phyloP scores from a whole-genome alignment of 306 rosid genomes.

The Quercus dentata region DNA sequence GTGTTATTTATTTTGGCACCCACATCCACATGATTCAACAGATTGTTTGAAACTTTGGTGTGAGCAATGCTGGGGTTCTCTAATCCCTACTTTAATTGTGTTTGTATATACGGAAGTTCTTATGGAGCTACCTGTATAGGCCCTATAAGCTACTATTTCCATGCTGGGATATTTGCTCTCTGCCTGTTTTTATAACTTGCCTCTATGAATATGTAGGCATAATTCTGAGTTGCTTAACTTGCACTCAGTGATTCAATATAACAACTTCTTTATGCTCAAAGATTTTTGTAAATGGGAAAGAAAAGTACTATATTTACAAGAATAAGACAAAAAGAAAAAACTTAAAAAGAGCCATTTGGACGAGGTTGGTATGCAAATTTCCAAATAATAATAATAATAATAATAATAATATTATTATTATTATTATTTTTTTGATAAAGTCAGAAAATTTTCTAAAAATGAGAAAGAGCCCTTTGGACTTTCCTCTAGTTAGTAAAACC shows the following conservation, averaged over 20 bases:
- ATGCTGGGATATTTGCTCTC: not conserved
- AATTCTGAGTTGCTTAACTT: not conserved
- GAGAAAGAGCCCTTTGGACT: too few relatives aligned
- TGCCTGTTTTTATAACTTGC: not conserved
- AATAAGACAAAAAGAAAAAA: not conserved
- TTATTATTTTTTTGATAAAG: too few relatives aligned
- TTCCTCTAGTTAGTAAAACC: too few relatives aligned
- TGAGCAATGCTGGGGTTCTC: not conserved
- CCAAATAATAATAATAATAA: not conserved
- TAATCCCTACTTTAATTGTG: not conserved
- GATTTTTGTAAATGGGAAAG: not conserved
- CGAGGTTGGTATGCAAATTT: not conserved
- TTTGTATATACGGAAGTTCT: not conserved
- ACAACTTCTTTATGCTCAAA: too few relatives aligned
- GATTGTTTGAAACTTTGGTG: not conserved
- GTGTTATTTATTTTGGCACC: not conserved
- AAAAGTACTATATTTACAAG: not conserved
- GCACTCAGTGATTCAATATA: too few relatives aligned
- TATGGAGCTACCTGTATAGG: not conserved
- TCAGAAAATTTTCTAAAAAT: too few relatives aligned
- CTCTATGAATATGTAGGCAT: not conserved
- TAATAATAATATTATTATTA: too few relatives aligned
- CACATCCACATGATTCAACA: not conserved
- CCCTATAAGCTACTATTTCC: not conserved
- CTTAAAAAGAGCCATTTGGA: not conserved